Evolutionary conservation across 129 eudicot species (phyloP).

Genomic region (Glebionis coronaria): DNA sequence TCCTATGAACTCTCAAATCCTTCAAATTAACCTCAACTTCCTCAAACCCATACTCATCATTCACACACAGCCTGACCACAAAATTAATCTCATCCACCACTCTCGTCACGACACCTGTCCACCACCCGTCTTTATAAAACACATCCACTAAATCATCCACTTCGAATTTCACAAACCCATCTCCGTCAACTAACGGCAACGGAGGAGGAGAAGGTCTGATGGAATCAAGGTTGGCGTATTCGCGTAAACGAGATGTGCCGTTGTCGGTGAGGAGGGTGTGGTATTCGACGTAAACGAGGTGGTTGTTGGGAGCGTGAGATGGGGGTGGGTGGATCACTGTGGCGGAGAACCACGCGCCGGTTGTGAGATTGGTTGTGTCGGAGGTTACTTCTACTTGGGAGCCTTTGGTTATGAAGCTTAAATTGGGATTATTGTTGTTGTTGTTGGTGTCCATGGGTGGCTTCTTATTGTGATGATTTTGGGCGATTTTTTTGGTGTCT

Average conservation of each 20-base stretch:
- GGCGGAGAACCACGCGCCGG: constrained; percentile 55
- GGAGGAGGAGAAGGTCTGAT: constrained; percentile 57
- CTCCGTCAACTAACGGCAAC: constrained; percentile 16
- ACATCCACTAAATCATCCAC: constrained; percentile 69
- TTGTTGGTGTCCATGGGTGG: too few species aligned
- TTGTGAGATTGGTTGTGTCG: constrained; percentile 48
- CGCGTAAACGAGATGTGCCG: constrained; percentile 42
- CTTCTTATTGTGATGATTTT: too few species aligned
- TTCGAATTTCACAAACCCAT: constrained; percentile 27
- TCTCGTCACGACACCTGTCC: constrained; percentile 61
- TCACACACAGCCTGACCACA: constrained; percentile 20
- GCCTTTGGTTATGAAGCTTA: constrained; percentile 32
- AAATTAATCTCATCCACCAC: constrained; percentile 32
- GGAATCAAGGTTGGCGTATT: constrained; percentile 33
- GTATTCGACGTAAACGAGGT: constrained; percentile 48
- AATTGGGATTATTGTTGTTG: background rate
- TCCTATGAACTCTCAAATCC: constrained; percentile 51
- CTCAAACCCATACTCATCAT: constrained; percentile 47
- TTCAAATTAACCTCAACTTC: constrained; percentile 32
- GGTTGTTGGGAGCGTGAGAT: background rate
- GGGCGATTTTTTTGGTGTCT: too few species aligned
- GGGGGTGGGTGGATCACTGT: constrained; percentile 41
- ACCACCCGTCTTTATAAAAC: constrained; percentile 71
- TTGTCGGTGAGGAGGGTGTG: constrained; percentile 35
- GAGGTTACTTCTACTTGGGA: constrained; percentile 56